These are phyloP conservation scores for Penicillium lagena DNA, from an alignment of 495 filamentous ascomycete genomes.

Conservation along the genomic window DNA sequence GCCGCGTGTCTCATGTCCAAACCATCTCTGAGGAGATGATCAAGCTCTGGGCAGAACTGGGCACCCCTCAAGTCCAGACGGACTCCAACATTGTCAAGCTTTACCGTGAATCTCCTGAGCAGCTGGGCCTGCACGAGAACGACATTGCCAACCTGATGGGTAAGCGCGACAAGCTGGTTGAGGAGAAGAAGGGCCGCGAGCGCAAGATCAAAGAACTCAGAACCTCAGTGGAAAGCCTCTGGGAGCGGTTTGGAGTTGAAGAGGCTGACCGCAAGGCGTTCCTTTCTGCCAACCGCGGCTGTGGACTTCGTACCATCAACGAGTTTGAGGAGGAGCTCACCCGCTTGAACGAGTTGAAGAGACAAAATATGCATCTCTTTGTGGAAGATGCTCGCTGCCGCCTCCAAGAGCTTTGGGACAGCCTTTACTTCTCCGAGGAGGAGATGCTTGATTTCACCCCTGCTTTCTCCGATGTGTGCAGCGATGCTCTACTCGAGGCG, in stretches of 20 bases:
- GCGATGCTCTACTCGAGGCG: conserved; percentile 80
- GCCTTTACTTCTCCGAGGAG: conserved; percentile 89
- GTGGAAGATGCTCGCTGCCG: conserved; percentile 88
- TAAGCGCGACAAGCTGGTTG: conserved; percentile 76
- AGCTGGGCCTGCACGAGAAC: conserved; percentile 81
- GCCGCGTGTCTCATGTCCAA: conserved; percentile 69
- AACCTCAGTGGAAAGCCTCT: conserved; percentile 68
- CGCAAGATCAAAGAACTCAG: conserved; percentile 72
- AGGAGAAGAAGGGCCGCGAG: conserved; percentile 90
- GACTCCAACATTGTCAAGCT: conserved; percentile 79
- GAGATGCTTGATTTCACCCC: conserved; percentile 98
- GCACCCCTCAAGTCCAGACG: conserved; percentile 87
- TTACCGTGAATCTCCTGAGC: conserved; percentile 84
- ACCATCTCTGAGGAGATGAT: conserved; percentile 76
- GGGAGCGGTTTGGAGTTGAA: conserved; percentile 82
- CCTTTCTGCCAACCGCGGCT: conserved; percentile 64
- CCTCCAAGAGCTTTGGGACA: conserved; percentile 91
- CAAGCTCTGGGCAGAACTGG: conserved; percentile 90
- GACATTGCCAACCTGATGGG: conserved; percentile 67
- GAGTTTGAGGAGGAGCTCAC: conserved; percentile 87
- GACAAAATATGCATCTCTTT: conserved; percentile 89
- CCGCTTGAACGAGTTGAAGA: conserved; percentile 84
- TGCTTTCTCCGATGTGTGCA: conserved; percentile 74
- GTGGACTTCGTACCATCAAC: conserved; percentile 81
- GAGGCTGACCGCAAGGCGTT: conserved; percentile 78